Base-by-base conservation (phyloP, 805 yeast species). In the Saturnispora gosingensis region DNA sequence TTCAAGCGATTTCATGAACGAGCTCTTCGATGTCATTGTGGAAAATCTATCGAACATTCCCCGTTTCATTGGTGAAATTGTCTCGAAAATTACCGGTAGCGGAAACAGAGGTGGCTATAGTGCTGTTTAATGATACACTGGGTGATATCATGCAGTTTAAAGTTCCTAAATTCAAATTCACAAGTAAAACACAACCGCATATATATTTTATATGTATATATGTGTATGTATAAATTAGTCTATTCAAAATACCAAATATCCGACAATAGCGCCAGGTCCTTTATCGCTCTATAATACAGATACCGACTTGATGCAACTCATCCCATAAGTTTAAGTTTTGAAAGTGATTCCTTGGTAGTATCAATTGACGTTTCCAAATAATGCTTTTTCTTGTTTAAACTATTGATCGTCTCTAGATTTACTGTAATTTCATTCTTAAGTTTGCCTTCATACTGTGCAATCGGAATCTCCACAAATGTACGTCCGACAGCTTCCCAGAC, bases 401-500 rank as follows among this genome's bases (percentile, higher is more conserved):
- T 80, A 54, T 74, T 75, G 55, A 80, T 67, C 56, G 81, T 79
- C 16, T 85, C 95, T 50, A 73, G 64, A 53, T 80, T 73, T 15
- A 72, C 77, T 42, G 67, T 65, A 56, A 77, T 78, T 57, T 86
- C 88, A 22, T 67, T 62, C 22, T 70, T 62, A 34, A 88, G 66
- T 48, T 72, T 73, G 11, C 64, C 60, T 45, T 75, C 64, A 66
- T 86, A 85, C 3, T 70, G 67, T 4, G 64, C 59, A 3, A 71
- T 70, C 27, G 72, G 71, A 4, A 73, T 73, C 44, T 69, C 65
- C 9, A 84, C 67, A 63, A 84, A 85, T 30, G 88, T 78, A 66
- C 84, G 85, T 28, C 97, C 97, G 35, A 87, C 78, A 5, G 95
- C 87, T 62, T 86, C 80, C 93, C 95, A 89, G 5, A 89, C 90